phyloP scores from a whole-genome alignment of 2,329 filamentous ascomycete genomes.

The Fusarium paranaense region DNA sequence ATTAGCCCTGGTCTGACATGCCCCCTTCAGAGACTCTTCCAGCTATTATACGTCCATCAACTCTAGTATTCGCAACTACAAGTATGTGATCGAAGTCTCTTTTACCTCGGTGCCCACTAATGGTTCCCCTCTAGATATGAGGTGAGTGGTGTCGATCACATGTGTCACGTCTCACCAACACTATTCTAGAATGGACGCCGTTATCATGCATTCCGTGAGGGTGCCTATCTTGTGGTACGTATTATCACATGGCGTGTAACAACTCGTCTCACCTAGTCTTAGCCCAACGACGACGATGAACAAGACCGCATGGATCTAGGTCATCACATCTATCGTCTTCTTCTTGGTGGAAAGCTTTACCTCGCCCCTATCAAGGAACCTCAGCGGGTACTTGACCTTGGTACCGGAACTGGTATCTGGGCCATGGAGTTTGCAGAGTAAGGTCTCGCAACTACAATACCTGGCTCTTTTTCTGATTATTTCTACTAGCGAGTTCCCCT shows the following conservation, averaged over 20 bases:
- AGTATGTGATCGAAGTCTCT: background rate
- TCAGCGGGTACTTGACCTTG: constrained; percentile 17
- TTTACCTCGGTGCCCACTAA: rapidly evolving
- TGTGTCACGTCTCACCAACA: background rate
- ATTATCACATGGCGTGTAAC: background rate
- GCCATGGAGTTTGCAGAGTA: constrained; percentile 30
- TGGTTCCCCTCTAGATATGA: constrained; percentile 10
- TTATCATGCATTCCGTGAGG: constrained; percentile 33
- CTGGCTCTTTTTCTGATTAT: background rate
- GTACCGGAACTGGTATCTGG: constrained; percentile 25
- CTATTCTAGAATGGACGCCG: constrained; percentile 24
- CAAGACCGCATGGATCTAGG: constrained; percentile 28
- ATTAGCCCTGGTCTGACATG: background rate
- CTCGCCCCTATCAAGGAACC: constrained; percentile 11
- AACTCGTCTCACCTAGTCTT: background rate
- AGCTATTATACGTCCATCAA: constrained; percentile 12
- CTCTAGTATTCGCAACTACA: constrained; percentile 28
- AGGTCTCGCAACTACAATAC: rapidly evolving
- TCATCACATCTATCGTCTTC: constrained; percentile 15
- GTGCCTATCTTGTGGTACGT: constrained; percentile 19
- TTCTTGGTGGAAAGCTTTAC: constrained; percentile 15
- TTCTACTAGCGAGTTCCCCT: background rate
- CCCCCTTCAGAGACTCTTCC: background rate
- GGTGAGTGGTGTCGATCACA: background rate
- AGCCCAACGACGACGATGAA: constrained; percentile 26